phyloP scores from a whole-genome alignment of 768 basidiomycete genomes.

The Coprinopsis strossmayeri region DNA sequence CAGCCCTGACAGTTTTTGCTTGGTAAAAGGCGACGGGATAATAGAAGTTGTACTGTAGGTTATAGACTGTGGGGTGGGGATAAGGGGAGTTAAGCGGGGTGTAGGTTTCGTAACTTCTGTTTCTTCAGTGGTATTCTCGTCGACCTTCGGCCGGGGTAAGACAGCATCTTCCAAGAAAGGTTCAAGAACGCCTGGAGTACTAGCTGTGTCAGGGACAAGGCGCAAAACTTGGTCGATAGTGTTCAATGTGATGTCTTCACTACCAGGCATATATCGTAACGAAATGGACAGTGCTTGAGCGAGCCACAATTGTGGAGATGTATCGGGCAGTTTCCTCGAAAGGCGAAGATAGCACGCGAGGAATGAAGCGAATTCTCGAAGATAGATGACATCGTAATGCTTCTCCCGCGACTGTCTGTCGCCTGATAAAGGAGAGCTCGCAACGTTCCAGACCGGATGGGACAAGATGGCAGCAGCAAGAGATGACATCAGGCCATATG shows the following conservation, averaged over 20 bases:
- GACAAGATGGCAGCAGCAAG: slow-evolving; percentile 43
- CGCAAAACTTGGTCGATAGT: slow-evolving; percentile 34
- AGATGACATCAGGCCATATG: slow-evolving; percentile 48
- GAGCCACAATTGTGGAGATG: slow-evolving; percentile 56
- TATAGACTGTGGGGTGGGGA: slow-evolving; percentile 49
- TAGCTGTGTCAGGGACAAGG: slow-evolving; percentile 22
- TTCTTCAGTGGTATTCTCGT: slow-evolving; percentile 13
- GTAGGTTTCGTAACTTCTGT: not conserved
- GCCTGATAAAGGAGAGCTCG: slow-evolving; percentile 12
- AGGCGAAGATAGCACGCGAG: slow-evolving; percentile 50
- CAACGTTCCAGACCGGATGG: slow-evolving; percentile 46
- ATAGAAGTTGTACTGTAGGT: slow-evolving; percentile 49
- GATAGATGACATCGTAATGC: slow-evolving; percentile 22
- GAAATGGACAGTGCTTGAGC: slow-evolving; percentile 59
- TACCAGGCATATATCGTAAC: slow-evolving; percentile 56
- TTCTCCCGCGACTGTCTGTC: slow-evolving; percentile 16
- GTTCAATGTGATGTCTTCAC: slow-evolving; percentile 53
- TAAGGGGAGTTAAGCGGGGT: slow-evolving; percentile 39
- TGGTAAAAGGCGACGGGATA: slow-evolving; percentile 23
- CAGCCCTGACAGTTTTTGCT: slow-evolving; percentile 29
- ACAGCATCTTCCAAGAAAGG: slow-evolving; percentile 56
- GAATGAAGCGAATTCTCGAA: slow-evolving; percentile 50
- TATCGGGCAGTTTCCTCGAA: slow-evolving; percentile 50
- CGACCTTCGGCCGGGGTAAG: slow-evolving; percentile 30
- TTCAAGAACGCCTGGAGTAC: slow-evolving; percentile 27